Percentiles rank a stretch among this genome's conserved stretches.
phyloP scores from a whole-genome alignment of 2,329 filamentous ascomycete genomes.

The Ophiostoma ips region DNA sequence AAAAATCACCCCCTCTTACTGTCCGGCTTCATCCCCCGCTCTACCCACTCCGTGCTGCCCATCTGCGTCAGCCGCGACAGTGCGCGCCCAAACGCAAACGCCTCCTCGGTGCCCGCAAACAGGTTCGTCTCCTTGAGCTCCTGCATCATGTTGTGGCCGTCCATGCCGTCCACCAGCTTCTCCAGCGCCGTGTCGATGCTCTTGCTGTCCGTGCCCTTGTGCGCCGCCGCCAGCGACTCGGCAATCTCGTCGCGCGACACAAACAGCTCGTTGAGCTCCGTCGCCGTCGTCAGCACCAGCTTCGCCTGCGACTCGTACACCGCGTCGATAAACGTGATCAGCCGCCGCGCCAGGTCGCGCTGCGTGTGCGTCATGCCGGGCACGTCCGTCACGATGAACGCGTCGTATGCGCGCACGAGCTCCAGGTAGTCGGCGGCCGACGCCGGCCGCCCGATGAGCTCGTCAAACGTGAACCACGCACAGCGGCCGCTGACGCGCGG shows the following conservation, averaged over 20 bases:
- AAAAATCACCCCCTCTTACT: constrained; percentile 19
- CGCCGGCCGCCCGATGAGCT: constrained; percentile 77
- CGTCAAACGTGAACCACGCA: constrained; percentile 83
- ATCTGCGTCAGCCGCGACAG: constrained; percentile 78
- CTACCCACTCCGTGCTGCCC: constrained; percentile 91
- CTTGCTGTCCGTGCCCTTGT: constrained; percentile 20
- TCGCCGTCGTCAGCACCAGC: constrained; percentile 79
- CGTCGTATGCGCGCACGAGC: constrained; percentile 75
- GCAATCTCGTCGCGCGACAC: constrained; percentile 57
- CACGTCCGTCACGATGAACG: constrained; percentile 82
- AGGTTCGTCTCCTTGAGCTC: constrained; percentile 74
- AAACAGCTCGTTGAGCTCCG: constrained; percentile 76
- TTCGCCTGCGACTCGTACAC: constrained; percentile 91
- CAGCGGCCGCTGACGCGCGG: constrained; percentile 77
- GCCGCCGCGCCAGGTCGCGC: constrained; percentile 76
- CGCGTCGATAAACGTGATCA: constrained; percentile 96
- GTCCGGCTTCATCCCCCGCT: constrained; percentile 59
- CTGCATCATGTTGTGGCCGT: constrained; percentile 54
- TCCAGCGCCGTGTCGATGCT: constrained; percentile 58
- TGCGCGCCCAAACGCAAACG: constrained; percentile 88
- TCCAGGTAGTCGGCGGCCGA: constrained; percentile 94
- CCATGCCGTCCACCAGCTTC: constrained; percentile 74
- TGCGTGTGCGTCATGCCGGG: constrained; percentile 81
- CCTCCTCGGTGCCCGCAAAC: constrained; percentile 89
- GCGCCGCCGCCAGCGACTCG: constrained; percentile 30